Conservation (phyloP, 2,329 filamentous ascomycete species). For the Neonectria ditissima region DNA sequence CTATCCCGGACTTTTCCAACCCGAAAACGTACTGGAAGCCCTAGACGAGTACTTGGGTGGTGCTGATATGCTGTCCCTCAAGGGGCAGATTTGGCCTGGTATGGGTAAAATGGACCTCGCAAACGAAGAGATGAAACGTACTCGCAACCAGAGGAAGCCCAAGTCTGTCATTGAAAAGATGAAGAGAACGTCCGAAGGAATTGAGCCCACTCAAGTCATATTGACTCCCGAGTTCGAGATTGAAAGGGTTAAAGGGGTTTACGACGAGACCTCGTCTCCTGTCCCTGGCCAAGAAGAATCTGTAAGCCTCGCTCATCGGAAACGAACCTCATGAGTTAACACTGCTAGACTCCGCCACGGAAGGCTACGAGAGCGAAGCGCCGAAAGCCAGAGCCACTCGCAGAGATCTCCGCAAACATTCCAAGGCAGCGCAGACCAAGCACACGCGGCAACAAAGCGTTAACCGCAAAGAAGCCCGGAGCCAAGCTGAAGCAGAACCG, state of each 20-base stretch:
- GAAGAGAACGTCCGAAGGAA: slow-evolving; percentile 70
- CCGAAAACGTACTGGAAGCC: slow-evolving; percentile 45
- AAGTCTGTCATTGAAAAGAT: slow-evolving; percentile 77
- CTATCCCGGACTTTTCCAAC: slow-evolving; percentile 45
- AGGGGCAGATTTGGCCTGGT: slow-evolving; percentile 80
- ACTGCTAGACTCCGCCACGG: slow-evolving; percentile 44
- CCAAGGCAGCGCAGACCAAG: slow-evolving; percentile 44
- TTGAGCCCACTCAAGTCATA: slow-evolving; percentile 74
- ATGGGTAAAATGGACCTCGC: slow-evolving; percentile 88
- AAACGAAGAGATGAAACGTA: slow-evolving; percentile 77
- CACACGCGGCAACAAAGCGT: slow-evolving; percentile 34
- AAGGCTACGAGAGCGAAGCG: slow-evolving; percentile 47
- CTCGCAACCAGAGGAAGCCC: slow-evolving; percentile 83
- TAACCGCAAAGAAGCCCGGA: slow-evolving; percentile 33
- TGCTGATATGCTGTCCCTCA: slow-evolving; percentile 61
- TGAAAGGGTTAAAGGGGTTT: slow-evolving; percentile 67
- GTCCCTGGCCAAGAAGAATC: slow-evolving; percentile 53
- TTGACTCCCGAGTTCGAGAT: slow-evolving; percentile 66
- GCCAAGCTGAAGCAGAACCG: slow-evolving; percentile 31
- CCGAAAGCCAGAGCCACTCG: slow-evolving; percentile 48
- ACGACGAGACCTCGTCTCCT: slow-evolving; percentile 68
- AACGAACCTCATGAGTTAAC: slow-evolving; percentile 22
- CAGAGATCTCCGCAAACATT: slow-evolving; percentile 52
- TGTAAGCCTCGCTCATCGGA: slow-evolving; percentile 52
- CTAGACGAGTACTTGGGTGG: slow-evolving; percentile 44